These are phyloP conservation scores for Trichoderma sp. DNA, from an alignment of 2,329 filamentous ascomycete genomes.

Conservation along the genomic window DNA sequence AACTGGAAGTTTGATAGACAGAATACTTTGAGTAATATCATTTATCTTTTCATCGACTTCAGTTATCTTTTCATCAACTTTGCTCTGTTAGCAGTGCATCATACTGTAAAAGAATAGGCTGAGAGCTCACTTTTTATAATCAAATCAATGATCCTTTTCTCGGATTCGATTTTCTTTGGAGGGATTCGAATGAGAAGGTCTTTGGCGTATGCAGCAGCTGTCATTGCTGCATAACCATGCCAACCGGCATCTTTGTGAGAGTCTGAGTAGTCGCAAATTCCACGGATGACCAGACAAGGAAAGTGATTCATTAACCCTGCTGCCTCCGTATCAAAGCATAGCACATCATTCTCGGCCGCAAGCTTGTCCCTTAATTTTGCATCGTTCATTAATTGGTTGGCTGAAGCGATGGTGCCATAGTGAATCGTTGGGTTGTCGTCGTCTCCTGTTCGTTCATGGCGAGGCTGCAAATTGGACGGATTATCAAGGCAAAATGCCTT, in stretches of 20 bases:
- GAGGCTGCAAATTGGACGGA: background rate
- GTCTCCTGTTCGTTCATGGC: conserved; percentile 9
- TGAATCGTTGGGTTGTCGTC: background rate
- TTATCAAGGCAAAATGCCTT: background rate
- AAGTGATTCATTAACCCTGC: conserved; percentile 19
- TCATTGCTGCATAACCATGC: conserved; percentile 36
- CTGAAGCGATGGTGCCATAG: conserved; percentile 3
- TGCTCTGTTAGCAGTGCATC: background rate
- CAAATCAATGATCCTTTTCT: background rate
- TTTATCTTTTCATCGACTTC: background rate
- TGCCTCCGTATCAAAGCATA: conserved; percentile 11
- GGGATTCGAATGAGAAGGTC: conserved; percentile 24
- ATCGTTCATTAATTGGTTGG: background rate
- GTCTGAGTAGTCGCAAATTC: conserved; percentile 30
- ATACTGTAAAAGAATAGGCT: conserved; percentile 9
- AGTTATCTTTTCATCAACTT: background rate
- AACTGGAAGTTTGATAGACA: background rate
- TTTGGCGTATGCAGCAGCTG: conserved; percentile 31
- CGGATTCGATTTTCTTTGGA: background rate
- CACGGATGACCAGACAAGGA: conserved; percentile 35
- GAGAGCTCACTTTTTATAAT: background rate
- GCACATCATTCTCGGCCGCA: background rate
- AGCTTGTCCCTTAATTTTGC: conserved; percentile 1
- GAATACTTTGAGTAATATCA: background rate
- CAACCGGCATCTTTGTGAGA: conserved; percentile 26